These are phyloP conservation scores for Tylopilus microsporus DNA, from an alignment of 1,284 basidiomycete species.

Conservation along the genomic window DNA sequence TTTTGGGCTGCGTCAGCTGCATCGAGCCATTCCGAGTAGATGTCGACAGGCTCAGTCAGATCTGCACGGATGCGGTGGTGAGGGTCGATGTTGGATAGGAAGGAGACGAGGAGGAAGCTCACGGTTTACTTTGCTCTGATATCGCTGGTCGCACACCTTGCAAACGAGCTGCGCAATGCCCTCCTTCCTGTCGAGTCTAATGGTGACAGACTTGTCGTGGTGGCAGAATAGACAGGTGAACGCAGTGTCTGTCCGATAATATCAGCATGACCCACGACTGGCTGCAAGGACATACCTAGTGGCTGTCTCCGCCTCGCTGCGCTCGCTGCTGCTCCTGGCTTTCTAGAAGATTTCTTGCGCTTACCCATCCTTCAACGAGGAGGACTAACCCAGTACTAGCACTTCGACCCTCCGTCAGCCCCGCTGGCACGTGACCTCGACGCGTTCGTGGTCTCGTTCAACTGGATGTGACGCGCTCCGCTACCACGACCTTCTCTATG, in stretches of 20 bases:
- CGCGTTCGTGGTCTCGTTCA: conserved; percentile 19
- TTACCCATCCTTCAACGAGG: conserved; percentile 58
- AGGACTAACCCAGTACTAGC: no score
- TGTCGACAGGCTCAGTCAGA: conserved; percentile 83
- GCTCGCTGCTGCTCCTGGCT: conserved; percentile 46
- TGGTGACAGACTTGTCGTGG: conserved; percentile 84
- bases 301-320: conserved; percentile 59
- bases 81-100: conserved; percentile 14
- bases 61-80: conserved; percentile 38
- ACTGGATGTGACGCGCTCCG: conserved; percentile 21
- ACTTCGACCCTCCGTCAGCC: not conserved
- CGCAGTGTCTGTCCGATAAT: conserved; percentile 51
- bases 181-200: conserved; percentile 80
- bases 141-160: conserved; percentile 76
- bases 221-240: conserved; percentile 89
- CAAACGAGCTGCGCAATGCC: conserved; percentile 73
- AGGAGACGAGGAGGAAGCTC: conserved; percentile 31
- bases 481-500: conserved; percentile 16
- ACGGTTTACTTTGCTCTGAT: conserved; percentile 82
- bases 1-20: conserved; percentile 81
- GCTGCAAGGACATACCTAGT: conserved; percentile 50
- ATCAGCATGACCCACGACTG: conserved; percentile 5
- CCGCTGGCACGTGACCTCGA: conserved; percentile 33
- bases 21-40: conserved; percentile 91
- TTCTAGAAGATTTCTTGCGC: conserved; percentile 81